Evolutionary conservation across 2,329 filamentous ascomycete genomes (phyloP), one percentile per base, ranked within the genome.

Genomic region (Cylindrodendrum hubeiense): DNA sequence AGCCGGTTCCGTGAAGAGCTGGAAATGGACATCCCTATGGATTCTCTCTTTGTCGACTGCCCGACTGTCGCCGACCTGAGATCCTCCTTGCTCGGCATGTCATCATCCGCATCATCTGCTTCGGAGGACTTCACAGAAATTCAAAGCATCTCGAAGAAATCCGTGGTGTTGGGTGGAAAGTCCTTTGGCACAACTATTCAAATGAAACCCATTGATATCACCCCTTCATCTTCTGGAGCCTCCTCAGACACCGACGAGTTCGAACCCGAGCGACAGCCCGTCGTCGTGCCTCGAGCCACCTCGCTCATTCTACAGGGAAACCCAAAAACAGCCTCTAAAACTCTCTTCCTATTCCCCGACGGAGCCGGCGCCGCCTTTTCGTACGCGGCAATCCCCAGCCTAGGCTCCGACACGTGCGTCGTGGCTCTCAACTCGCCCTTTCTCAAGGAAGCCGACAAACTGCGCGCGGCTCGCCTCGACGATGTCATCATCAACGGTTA

Each of bases 1-100:
- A 86, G 85, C 26, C 81, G 85, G 22, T 82, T 90, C 54, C 85
- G 86, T n/a, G 87, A 90, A 70, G 86, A 89, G 39, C 76, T 89
- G 6, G 86, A 87, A 37, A 75, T 89, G n/a, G 82, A 87, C 65
- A 74, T 90, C 15, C 78, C 82, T 21, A 83, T 83, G 4, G 80
- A 85, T 9, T 67, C 67, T 60, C 81, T 84, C 1, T 89, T 89
- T 71, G 80, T 86, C 30, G 85, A 89, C 58, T 79, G 85, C 66
- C 78, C 84, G 1, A 88, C 85, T 10, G 81, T 89, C 34, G 84
- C 84, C 17, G 80, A 81, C 19, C 86, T 89, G 78, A 88, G 30
- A 33, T n/a, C n/a, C n/a, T n/a, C n/a, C n/a, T n/a, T n/a, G n/a
- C n/a, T n/a, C n/a, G n/a, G n/a, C n/a, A n/a, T n/a, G n/a, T n/a